phyloP scores from a whole-genome alignment of 192 early-diverging fungal species.

The Backusella mclennaniae region DNA sequence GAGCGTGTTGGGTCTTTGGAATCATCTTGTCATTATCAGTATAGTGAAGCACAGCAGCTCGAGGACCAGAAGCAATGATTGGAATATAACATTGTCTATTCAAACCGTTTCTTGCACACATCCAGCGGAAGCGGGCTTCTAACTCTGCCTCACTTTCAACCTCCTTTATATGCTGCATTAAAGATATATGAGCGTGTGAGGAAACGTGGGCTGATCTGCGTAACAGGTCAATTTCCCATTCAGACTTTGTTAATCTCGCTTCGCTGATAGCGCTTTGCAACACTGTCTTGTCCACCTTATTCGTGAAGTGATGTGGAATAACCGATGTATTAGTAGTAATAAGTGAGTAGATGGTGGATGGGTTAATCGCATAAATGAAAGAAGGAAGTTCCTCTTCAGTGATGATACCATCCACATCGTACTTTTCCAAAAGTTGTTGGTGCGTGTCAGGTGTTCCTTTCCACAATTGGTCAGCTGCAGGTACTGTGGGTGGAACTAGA shows the following conservation, averaged over 20 bases:
- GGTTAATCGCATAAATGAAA: conserved; percentile 48
- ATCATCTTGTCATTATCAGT: conserved; percentile 67
- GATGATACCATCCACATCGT: conserved; percentile 69
- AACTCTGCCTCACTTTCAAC: conserved; percentile 73
- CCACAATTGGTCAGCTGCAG: conserved; percentile 79
- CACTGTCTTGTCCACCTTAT: conserved; percentile 19
- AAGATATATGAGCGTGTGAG: conserved; percentile 70
- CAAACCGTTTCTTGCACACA: conserved; percentile 64
- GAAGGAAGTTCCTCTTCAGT: conserved; percentile 55
- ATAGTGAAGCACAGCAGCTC: conserved; percentile 84
- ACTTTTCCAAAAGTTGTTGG: conserved; percentile 51
- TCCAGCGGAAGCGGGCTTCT: conserved; percentile 76
- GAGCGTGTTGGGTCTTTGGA: conserved; percentile 35
- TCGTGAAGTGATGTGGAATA: not conserved
- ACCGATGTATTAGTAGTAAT: conserved; percentile 43
- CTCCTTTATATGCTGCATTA: conserved; percentile 67
- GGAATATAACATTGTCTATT: conserved; percentile 78
- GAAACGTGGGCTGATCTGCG: conserved; percentile 73
- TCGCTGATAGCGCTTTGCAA: conserved; percentile 64
- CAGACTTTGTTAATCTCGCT: conserved; percentile 78
- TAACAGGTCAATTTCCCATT: conserved; percentile 73
- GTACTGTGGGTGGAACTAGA: conserved; percentile 69
- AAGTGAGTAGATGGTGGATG: conserved; percentile 52
- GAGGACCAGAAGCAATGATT: conserved; percentile 78
- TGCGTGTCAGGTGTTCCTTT: conserved; percentile 67